phyloP scores from a whole-genome alignment of 2,329 filamentous ascomycete species.

The Colletotrichum sp. region DNA sequence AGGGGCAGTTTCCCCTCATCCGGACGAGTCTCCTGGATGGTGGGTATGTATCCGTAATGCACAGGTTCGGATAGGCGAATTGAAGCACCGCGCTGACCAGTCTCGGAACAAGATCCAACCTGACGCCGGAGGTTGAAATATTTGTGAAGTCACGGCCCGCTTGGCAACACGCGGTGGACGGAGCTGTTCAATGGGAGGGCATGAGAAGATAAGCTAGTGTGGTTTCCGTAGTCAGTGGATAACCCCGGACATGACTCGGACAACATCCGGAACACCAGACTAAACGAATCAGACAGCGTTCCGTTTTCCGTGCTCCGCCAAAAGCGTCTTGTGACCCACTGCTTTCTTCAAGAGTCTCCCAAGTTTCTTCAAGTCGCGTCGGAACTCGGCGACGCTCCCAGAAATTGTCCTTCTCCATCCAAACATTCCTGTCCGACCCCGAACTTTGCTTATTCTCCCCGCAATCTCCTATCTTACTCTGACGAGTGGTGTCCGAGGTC shows the following conservation, averaged over 20 bases:
- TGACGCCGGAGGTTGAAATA: constrained; percentile 25
- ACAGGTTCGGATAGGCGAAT: not conserved
- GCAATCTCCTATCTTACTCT: not conserved
- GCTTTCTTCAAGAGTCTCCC: not conserved
- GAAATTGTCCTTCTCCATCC: not conserved
- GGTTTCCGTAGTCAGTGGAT: not conserved
- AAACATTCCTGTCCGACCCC: not conserved
- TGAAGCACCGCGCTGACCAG: constrained; percentile 7
- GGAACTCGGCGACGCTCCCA: constrained; percentile 5
- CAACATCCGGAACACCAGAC: not conserved
- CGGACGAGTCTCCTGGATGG: constrained; percentile 25
- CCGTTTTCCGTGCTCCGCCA: constrained; percentile 4
- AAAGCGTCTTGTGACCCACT: not conserved
- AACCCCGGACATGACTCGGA: not conserved
- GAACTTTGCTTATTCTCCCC: not conserved
- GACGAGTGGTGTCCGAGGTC: constrained; percentile 6
- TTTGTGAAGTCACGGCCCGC: constrained; percentile 29
- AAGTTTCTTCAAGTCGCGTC: not conserved
- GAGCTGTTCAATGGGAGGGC: constrained; percentile 29
- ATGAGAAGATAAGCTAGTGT: constrained; percentile 24
- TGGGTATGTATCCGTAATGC: constrained; percentile 24
- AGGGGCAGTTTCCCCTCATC: constrained; percentile 27
- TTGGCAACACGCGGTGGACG: constrained; percentile 25
- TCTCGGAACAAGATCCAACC: constrained; percentile 22
- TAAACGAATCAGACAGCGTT: not conserved